Percentiles rank a stretch among this genome's conserved stretches.
Conservation (phyloP, 345 rosid species). For the Streptanthus diversifolius region DNA sequence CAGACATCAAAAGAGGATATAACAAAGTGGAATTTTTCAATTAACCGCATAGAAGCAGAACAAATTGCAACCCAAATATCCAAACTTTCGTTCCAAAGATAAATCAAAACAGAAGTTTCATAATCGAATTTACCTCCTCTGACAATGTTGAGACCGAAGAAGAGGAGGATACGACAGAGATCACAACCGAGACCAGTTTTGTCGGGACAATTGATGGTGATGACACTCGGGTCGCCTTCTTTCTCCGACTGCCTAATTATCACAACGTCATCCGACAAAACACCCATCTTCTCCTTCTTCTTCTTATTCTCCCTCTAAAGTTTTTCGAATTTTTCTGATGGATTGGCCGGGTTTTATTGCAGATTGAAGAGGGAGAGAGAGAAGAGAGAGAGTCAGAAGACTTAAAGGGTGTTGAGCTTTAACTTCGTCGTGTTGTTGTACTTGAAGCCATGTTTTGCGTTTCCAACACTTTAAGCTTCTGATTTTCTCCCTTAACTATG, state of each 20-base stretch:
- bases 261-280: slow-evolving; percentile 79
- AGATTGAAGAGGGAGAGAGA: neutral
- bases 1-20: neutral
- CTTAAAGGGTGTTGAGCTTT: neutral
- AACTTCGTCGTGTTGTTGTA: slow-evolving; percentile 16
- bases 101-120: neutral
- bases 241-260: slow-evolving; percentile 63
- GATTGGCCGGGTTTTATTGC: neutral
- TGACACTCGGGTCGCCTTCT: slow-evolving; percentile 68
- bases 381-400: slow-evolving; percentile 26
- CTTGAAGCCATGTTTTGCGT: slow-evolving; percentile 19
- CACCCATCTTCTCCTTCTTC: slow-evolving; percentile 50
- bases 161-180: slow-evolving; percentile 85
- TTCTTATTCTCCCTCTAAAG: slow-evolving; percentile 4
- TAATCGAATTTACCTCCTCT: slow-evolving; percentile 62
- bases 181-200: slow-evolving; percentile 96
- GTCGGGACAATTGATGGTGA: slow-evolving; percentile 92
- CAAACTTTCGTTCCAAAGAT: neutral
- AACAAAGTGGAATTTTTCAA: neutral
- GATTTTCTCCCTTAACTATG: neutral
- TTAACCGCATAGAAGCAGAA: neutral
- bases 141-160: slow-evolving; percentile 83
- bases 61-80: neutral
- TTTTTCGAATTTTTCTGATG: slow-evolving; percentile 1
- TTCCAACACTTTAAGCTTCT: neutral